Evolutionary conservation across 2,329 filamentous ascomycete genomes (phyloP), one percentile per base, ranked within the genome.

Genomic region (Bipolaris bicolor): DNA sequence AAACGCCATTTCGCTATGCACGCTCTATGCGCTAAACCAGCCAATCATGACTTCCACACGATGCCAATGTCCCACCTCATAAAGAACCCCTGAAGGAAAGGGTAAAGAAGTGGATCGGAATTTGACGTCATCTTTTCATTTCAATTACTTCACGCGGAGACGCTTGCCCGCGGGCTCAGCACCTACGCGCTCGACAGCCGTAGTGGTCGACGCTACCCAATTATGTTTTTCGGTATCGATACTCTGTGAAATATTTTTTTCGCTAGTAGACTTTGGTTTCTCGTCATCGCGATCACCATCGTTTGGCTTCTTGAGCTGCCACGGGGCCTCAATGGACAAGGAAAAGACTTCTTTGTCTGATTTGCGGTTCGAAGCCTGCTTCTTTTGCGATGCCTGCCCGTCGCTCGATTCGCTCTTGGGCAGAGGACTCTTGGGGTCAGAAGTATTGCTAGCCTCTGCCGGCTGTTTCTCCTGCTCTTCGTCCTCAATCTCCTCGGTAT

Each of bases 401-500:
- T 60, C 57, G 0, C 63, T 62, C 3, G 55, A 52, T 16, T 60
- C 61, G n/a, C 36, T 53, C 13, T 68, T 66, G 4, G 41, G 36
- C 24, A 16, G 31, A 9, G 16, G 31, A 5, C 29, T 16, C 1
- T 49, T 22, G 7, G 11, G 34, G 40, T 47, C 63, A 46, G 53
- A 70, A 62, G 9, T 49, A 46, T 49, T 64, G 43, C n/a, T 64
- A 13, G 54, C 60, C 11, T 46, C 52, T 22, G 39, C 7, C 24
- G 55, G 49, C 49, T 62, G 55, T 29, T 43, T 40, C n/a, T 24
- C 49, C 44, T 36, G 66, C 49, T 72, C 66, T 20, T 72, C 70
- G 13, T 74, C 71, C 29, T 82, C 82, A 41, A 80, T 76, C 0
- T 78, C 79, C 73, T 98, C 94, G 0, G 87, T 92, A 71, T 93